Conservation (phyloP, 2,329 filamentous ascomycete genomes). For the Chaetomium strumarium region DNA sequence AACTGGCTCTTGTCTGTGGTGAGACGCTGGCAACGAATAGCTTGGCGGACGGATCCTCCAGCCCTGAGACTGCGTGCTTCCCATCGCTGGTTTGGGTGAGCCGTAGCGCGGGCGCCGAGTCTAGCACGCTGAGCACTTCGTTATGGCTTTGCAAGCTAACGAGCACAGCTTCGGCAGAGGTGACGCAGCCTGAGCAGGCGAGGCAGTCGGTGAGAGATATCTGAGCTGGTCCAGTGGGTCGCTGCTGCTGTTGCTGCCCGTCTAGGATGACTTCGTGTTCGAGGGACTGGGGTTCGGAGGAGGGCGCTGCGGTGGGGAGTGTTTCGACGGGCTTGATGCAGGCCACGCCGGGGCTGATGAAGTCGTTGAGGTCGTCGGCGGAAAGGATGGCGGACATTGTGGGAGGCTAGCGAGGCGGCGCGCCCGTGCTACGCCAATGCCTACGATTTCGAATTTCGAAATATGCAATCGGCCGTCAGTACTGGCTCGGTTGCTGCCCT, state of each 20-base stretch:
- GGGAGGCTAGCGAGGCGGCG: background rate
- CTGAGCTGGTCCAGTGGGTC: conserved; percentile 64
- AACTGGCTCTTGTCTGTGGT: conserved; percentile 81
- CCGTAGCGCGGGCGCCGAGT: conserved; percentile 52
- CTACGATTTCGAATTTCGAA: no score
- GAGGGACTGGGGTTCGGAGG: conserved; percentile 28
- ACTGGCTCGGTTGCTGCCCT: no score
- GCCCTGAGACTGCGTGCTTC: conserved; percentile 40
- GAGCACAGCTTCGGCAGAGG: conserved; percentile 93
- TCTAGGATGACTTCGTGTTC: conserved; percentile 90
- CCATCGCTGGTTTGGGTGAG: conserved; percentile 30
- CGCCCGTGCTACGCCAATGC: no score
- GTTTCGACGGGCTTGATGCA: conserved; percentile 98
- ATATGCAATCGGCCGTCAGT: no score
- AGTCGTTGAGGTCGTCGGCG: conserved; percentile 95
- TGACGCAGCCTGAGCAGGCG: conserved; percentile 95
- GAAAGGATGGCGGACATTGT: conserved; percentile 96
- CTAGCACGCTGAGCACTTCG: conserved; percentile 79
- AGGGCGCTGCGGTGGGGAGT: conserved; percentile 57
- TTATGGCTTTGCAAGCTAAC: conserved; percentile 90
- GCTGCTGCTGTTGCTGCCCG: conserved; percentile 57
- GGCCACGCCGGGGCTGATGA: conserved; percentile 94
- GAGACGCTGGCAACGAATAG: conserved; percentile 90
- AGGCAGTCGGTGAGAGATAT: conserved; percentile 97
- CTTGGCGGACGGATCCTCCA: conserved; percentile 57